Conservation (phyloP, 495 filamentous ascomycete genomes). For the Penicillium canariense region DNA sequence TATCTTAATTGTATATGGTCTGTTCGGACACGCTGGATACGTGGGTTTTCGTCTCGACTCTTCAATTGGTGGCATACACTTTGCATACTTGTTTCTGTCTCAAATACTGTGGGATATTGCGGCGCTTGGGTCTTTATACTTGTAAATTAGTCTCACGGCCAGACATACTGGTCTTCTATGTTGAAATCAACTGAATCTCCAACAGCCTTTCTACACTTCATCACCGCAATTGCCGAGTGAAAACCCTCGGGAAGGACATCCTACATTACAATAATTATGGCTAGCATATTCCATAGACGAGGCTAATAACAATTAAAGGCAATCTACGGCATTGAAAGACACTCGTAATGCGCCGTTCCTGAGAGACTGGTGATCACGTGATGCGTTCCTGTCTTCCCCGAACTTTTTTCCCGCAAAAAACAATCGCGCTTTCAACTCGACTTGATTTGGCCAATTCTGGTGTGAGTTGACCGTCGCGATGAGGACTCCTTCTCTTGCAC, state of each 20-base stretch:
- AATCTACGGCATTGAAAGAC: not conserved
- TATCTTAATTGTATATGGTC: not conserved
- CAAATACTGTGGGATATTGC: constrained; percentile 17
- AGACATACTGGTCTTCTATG: constrained; percentile 13
- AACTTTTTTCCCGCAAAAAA: constrained; percentile 44
- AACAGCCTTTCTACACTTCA: not conserved
- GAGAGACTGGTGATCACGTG: constrained; percentile 38
- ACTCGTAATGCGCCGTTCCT: constrained; percentile 20
- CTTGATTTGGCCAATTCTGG: constrained; percentile 29
- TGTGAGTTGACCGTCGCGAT: constrained; percentile 36
- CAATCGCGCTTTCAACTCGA: constrained; percentile 26
- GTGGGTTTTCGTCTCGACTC: constrained; percentile 8
- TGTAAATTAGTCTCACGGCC: constrained; percentile 27
- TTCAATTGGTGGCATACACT: constrained; percentile 14
- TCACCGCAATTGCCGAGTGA: not conserved
- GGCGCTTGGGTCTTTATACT: constrained; percentile 28
- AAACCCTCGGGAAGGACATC: not conserved
- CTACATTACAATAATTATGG: not conserved
- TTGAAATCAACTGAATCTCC: constrained; percentile 21
- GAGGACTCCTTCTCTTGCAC: constrained; percentile 47
- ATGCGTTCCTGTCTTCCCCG: constrained; percentile 44
- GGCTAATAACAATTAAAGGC: not conserved
- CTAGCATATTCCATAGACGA: not conserved
- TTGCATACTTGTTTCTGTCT: constrained; percentile 22
- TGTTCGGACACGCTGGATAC: not conserved